Evolutionary conservation across 305 asterid genomes (phyloP).

Genomic region (Rubia occidens): DNA sequence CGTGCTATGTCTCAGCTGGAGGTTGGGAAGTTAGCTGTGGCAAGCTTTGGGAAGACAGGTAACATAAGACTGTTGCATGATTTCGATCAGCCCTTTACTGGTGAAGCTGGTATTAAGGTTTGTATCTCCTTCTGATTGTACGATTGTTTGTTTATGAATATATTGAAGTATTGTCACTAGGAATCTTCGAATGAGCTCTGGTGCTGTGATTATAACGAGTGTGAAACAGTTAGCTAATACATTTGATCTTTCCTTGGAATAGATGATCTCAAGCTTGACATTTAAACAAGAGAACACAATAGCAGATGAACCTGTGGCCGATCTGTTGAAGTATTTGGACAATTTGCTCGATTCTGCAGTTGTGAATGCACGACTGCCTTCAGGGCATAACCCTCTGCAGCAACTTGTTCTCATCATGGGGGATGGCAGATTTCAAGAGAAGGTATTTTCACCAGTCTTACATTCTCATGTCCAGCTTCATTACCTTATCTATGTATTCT

Average conservation of each 20-base stretch:
- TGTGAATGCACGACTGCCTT: constrained; percentile 61
- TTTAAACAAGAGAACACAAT: constrained; percentile 87
- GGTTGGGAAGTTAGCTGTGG: constrained; percentile 84
- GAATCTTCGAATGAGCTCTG: background rate
- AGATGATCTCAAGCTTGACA: constrained; percentile 90
- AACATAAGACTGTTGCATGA: constrained; percentile 69
- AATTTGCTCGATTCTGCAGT: constrained; percentile 59
- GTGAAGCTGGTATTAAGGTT: constrained; percentile 87
- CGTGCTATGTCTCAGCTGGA: constrained; percentile 98
- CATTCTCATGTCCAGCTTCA: constrained; percentile 2
- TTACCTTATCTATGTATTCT: constrained; percentile 5
- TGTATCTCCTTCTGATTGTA: constrained; percentile 13
- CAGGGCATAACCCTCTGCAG: constrained; percentile 89
- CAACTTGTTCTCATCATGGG: constrained; percentile 93
- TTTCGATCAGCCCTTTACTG: constrained; percentile 78
- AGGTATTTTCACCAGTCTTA: constrained; percentile 31
- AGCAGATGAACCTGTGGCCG: constrained; percentile 72
- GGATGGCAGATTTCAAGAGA: constrained; percentile 84
- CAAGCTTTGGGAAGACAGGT: constrained; percentile 94
- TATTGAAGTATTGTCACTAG: background rate
- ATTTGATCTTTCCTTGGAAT: constrained; percentile 16
- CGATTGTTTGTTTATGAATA: background rate
- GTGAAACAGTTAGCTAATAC: background rate
- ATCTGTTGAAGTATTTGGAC: constrained; percentile 66
- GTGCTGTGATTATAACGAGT: background rate